Percentiles rank a stretch among this genome's conserved stretches.
Conservation (phyloP, 1,284 basidiomycete genomes). For the Ustilago curta region DNA sequence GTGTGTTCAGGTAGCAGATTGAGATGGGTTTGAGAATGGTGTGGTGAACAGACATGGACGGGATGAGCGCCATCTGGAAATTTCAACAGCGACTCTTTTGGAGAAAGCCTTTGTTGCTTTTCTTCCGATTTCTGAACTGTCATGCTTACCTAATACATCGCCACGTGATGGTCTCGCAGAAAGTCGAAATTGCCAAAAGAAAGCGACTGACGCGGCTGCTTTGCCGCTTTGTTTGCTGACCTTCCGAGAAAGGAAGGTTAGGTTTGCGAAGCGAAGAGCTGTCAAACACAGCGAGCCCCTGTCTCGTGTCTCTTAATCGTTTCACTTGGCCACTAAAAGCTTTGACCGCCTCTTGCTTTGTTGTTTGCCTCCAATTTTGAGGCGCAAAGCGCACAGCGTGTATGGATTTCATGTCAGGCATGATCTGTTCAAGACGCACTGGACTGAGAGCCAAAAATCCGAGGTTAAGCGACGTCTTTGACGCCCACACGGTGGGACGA, state of each 20-base stretch:
- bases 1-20: not conserved
- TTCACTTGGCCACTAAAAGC: not conserved
- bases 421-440: too few relatives aligned
- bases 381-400: not conserved
- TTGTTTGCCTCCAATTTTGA: too few relatives aligned
- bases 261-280: not conserved
- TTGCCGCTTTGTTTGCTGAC: not conserved
- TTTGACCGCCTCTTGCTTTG: not conserved
- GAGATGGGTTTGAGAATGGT: not conserved
- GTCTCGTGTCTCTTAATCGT: not conserved
- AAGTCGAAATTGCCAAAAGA: too few relatives aligned
- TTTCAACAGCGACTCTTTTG: not conserved
- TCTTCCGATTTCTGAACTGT: not conserved
- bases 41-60: too few relatives aligned
- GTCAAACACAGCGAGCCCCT: conserved; percentile 23
- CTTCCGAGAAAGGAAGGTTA: conserved; percentile 6
- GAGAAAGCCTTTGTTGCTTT: conserved; percentile 2
- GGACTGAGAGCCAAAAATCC: not conserved
- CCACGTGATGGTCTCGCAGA: too few relatives aligned
- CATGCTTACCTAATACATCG: conserved; percentile 11
- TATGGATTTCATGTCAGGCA: too few relatives aligned
- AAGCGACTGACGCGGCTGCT: conserved; percentile 3
- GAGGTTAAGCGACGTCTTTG: too few relatives aligned
- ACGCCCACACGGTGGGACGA: not conserved
- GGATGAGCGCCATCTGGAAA: not conserved